Evolutionary conservation across 2,329 filamentous ascomycete species (phyloP), one percentile per base, ranked within the genome.

Genomic region (Aspergillus quadricinctus): DNA sequence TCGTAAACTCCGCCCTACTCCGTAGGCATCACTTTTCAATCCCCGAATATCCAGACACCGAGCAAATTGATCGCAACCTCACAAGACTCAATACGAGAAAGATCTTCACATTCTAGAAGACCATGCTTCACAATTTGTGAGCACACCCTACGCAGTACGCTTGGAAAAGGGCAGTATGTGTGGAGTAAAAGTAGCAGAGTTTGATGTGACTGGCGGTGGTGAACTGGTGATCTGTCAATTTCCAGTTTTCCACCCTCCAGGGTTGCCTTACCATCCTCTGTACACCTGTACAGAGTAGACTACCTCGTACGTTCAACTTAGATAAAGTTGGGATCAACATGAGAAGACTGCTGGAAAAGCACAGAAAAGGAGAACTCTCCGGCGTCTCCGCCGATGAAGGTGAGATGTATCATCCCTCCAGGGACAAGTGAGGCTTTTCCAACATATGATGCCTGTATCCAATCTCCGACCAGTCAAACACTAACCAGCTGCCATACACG

Each of bases 401-500:
- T 46, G 43, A 46, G 43, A 23, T 46, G 43, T 46, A 14, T 46
- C 43, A 27, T 11, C 8, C 19, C 23, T 14, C 27, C 43, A 27
- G 43, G 43, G 14, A 46, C 23, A 27, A 46, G 43, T 23, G 43
- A 46, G 10, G 23, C n/a, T 17, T 45, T 23, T 46, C 14, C 31
- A 46, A 46, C 43, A 46, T 46, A 23, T 46, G 43, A 46, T 46
- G 43, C 5, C 43, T 46, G 11, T 23, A 43, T 43, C 21, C 23
- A 23, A 25, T 46, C 43, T 23, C 21, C 43, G 21, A 17, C 9
- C 29, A n/a, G 46, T 27, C 21, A n/a, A 53, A 23, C 3, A 7
- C 27, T 23, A 37, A 10, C 27, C n/a, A 52, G 11, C 50, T 55
- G 43, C 56, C 56, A 49, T 53, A 48, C 28, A 37, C 31, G 31